Evolutionary conservation across 495 filamentous ascomycete species (phyloP), one percentile per base, ranked within the genome.

Genomic region (Aspergillus bridgeri): DNA sequence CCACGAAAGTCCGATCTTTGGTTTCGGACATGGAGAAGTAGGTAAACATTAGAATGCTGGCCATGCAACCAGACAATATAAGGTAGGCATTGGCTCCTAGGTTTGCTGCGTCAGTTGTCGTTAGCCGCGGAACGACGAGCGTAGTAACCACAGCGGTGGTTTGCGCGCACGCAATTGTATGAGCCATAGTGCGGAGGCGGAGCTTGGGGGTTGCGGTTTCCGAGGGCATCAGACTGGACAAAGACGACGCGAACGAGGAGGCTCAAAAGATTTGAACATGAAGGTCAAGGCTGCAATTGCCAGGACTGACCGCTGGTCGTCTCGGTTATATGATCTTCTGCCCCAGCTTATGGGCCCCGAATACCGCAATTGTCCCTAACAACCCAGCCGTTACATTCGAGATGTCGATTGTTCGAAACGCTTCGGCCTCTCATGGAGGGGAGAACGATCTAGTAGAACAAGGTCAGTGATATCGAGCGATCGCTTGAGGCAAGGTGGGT

Each of bases 21-120:
- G 81, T 84, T 64, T 84, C 81, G 0, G 80, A 79, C 54, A 84
- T 65, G 29, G 68, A 78, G 25, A 83, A 67, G 53, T 73, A 83
- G 5, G 76, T 73, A 65, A 77, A 83, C 1, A 80, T 59, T 23
- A 79, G 68, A 47, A 80, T 74, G 13, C 46, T 63, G 22, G 59
- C 65, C 73, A 74, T 74, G 25, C 69, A 74, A 2, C 71, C 73
- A 0, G 69, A 71, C 52, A 74, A 75, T 21, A 75, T 49, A 15
- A 74, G 62, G 59, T 73, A 73, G 2, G 71, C 71, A 56, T 73
- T 75, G 3, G 73, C 69, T 1, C 73, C 71, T 38, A 75, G 63
- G 42, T 66, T 65, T 11, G 69, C 73, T 7, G 73, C 71, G 64
- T 75, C 73, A 2, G 67, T 67, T 13, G 73, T 67, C 11, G 73